A percentile compares a stretch with the other conserved stretches of the same genome.
phyloP scores from a whole-genome alignment of 371 early-diverging fungal genomes.

The Syncephalastrum sp. region DNA sequence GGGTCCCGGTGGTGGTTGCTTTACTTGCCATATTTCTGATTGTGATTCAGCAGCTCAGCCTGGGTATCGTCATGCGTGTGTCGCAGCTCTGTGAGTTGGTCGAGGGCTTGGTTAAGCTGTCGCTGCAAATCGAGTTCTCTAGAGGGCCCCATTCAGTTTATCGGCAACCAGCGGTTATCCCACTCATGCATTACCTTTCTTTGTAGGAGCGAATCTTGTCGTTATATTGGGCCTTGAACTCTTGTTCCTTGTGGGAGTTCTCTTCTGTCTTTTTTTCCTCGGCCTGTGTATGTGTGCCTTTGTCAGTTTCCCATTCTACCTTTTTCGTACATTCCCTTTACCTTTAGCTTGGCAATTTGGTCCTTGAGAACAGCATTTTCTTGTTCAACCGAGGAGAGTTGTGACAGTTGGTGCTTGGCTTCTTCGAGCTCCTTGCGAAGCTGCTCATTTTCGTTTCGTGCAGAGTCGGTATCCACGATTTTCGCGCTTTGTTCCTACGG shows the following conservation, averaged over 20 bases:
- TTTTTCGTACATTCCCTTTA: slow-evolving; percentile 12
- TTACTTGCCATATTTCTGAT: slow-evolving; percentile 64
- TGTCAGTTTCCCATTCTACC: slow-evolving; percentile 5
- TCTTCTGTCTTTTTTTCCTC: slow-evolving; percentile 60
- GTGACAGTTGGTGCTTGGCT: slow-evolving; percentile 39
- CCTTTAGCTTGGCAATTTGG: slow-evolving; percentile 52
- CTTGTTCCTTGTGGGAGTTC: slow-evolving; percentile 55
- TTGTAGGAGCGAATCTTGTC: slow-evolving; percentile 80
- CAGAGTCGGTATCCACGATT: slow-evolving; percentile 40
- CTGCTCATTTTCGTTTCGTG: slow-evolving; percentile 53
- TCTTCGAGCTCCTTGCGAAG: slow-evolving; percentile 56
- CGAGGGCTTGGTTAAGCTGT: slow-evolving; percentile 79
- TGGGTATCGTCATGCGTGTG: slow-evolving; percentile 78
- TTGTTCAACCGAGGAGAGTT: slow-evolving; percentile 45
- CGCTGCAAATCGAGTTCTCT: slow-evolving; percentile 84
- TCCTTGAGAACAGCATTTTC: slow-evolving; percentile 52
- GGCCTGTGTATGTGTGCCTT: slow-evolving; percentile 32
- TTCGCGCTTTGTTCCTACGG: slow-evolving; percentile 63
- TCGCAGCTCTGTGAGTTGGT: slow-evolving; percentile 68
- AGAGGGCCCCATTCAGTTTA: neutral
- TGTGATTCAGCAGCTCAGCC: slow-evolving; percentile 68
- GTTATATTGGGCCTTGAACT: slow-evolving; percentile 66
- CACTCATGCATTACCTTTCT: slow-evolving; percentile 54
- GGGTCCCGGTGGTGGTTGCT: neutral
- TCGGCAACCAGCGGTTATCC: neutral